Base-by-base conservation (phyloP, 208 protist species). In the Strigomonas oncopelti region DNA sequence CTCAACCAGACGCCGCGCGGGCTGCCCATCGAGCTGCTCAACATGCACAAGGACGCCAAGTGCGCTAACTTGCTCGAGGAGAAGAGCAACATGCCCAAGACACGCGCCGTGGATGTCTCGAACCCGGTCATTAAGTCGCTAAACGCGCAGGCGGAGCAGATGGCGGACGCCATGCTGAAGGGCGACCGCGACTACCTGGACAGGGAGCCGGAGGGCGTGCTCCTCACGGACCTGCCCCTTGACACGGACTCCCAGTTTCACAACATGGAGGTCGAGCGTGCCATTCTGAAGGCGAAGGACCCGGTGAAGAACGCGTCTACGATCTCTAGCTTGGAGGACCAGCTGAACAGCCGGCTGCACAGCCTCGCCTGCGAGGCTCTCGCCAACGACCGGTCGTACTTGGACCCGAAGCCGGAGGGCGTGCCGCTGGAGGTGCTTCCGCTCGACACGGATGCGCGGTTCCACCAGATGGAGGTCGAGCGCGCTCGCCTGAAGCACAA, bases 381-480 rank as follows among this genome's bases (percentile, higher is more conserved):
- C 1, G 75, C 36, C 0, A 48, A 61, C 48, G 84, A 93, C 65
- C 81, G 87, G 11, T 69, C 38, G 45, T 93, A 87, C 72, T 76
- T 93, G 45, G 64, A 89, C 65, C 75, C 66, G 13, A 66, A 72
- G 20, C 87, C 83, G 22, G 73, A 83, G 24, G 80, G 84, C 31
- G 84, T 90, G 20, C 65, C 80, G 5, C 8, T 88, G 20, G 57
- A 34, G 36, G 81, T 82, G 25, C 69, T 93, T 36, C 78, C 74
- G 48, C 84, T 93, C 34, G 75, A 83, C 59, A 74, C 67, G 9
- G 84, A 93, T 65, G 54, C 48, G 45, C 77, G 80, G 72, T 90
- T 93, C 42, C 84, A 90, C 65, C 65, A 77, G 57, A 77, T 90
- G 78, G 87, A 93, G 75, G 75, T 87, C 53, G 84, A 93, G 68